A percentile compares a stretch with the other conserved stretches of the same genome.
These are phyloP conservation scores for Pilasporangium apinafurcum DNA, from an alignment of 352 stramenopile species.

Conservation along the genomic window DNA sequence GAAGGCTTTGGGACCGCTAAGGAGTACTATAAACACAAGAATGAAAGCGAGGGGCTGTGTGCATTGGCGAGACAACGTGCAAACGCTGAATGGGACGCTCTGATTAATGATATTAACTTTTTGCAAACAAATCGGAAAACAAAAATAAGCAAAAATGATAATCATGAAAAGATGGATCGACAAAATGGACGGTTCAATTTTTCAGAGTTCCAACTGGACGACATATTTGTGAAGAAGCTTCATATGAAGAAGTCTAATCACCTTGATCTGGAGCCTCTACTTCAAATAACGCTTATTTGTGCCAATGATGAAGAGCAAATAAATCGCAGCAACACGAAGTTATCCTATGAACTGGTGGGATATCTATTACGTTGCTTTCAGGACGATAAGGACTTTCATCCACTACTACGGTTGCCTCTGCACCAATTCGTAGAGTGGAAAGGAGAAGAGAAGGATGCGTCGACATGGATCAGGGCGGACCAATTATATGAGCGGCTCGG, in stretches of 20 bases:
- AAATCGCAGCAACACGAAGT: neutral
- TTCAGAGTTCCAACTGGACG: neutral
- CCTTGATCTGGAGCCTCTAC: neutral
- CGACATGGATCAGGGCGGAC: no score
- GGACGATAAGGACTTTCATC: neutral
- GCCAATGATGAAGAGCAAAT: neutral
- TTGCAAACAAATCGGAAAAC: neutral
- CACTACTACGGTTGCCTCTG: constrained; percentile 1
- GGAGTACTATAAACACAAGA: neutral
- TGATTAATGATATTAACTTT: constrained; percentile 2
- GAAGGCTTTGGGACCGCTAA: constrained; percentile 3
- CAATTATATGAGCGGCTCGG: no score
- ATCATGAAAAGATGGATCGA: neutral
- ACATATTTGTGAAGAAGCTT: neutral
- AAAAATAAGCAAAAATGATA: neutral
- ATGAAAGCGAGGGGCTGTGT: neutral
- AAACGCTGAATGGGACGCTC: constrained; percentile 4
- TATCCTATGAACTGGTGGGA: constrained; percentile 2
- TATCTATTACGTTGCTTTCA: neutral
- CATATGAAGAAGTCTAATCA: no score
- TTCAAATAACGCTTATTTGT: constrained; percentile 1
- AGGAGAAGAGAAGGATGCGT: no score
- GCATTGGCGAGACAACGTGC: neutral
- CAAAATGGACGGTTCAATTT: no score
- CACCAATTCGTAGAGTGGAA: constrained; percentile 6